These are phyloP conservation scores for Schizothecium vesticola DNA, from an alignment of 495 filamentous ascomycete species.

Conservation along the genomic window DNA sequence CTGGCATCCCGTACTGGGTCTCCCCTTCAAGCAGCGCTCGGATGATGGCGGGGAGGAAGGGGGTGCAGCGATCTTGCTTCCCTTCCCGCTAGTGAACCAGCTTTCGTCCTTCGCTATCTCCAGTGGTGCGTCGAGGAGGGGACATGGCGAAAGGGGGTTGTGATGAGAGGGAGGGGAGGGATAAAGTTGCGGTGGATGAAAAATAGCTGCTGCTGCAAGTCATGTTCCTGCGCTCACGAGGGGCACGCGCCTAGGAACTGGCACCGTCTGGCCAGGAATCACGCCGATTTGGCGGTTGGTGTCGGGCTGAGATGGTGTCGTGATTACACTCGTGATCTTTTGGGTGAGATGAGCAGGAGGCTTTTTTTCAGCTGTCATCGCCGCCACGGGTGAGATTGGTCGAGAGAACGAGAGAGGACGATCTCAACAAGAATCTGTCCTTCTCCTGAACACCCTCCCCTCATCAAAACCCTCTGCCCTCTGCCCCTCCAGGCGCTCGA, in stretches of 20 bases:
- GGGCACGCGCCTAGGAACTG: not conserved
- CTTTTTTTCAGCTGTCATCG: not conserved
- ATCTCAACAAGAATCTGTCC: not conserved
- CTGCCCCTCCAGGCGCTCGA: not conserved
- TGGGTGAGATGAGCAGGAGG: not conserved
- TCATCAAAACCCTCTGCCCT: not conserved
- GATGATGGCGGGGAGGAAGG: not conserved
- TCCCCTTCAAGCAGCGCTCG: not conserved
- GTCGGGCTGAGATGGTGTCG: not conserved
- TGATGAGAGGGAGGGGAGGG: not conserved
- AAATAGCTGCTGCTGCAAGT: not conserved
- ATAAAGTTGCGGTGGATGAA: not conserved
- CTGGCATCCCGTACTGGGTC: not conserved
- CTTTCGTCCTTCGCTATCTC: not conserved
- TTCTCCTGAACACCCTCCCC: not conserved
- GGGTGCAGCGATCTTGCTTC: not conserved
- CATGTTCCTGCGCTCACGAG: not conserved
- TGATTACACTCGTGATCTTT: not conserved
- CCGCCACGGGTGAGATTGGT: not conserved
- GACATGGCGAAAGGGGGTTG: not conserved
- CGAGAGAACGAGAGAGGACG: not conserved
- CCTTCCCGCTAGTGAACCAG: not conserved
- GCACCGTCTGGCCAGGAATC: not conserved
- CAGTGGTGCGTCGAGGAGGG: not conserved
- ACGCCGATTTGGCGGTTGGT: constrained; percentile 11